phyloP scores from a whole-genome alignment of 2,329 filamentous ascomycete species.

The Phoma sp. region DNA sequence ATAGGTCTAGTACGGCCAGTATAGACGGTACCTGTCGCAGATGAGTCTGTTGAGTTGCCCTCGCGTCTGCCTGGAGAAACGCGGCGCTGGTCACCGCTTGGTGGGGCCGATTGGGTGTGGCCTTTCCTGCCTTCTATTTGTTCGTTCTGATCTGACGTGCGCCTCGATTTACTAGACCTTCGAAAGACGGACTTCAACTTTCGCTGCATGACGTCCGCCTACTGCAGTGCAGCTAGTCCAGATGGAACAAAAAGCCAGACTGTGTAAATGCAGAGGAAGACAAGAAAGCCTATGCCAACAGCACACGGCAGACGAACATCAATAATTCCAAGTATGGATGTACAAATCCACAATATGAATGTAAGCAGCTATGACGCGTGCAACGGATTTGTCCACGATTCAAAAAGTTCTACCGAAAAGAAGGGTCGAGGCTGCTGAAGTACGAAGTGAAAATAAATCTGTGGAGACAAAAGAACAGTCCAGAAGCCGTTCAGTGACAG shows the following conservation, averaged over 20 bases:
- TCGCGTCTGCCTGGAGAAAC: conserved; percentile 1
- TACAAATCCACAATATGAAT: neutral
- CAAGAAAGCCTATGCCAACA: neutral
- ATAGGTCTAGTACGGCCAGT: conserved; percentile 19
- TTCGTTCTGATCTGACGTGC: neutral
- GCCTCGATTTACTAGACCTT: conserved; percentile 8
- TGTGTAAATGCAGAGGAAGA: neutral
- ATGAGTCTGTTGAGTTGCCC: conserved; percentile 10
- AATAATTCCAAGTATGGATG: neutral
- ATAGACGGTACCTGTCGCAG: conserved; percentile 2
- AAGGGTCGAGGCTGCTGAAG: conserved; percentile 2
- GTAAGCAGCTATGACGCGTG: conserved; percentile 9
- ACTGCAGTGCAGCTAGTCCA: neutral
- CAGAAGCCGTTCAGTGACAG: conserved; percentile 13
- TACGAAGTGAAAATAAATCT: neutral
- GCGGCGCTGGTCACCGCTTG: conserved; percentile 1
- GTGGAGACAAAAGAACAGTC: conserved; percentile 13
- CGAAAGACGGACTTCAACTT: conserved; percentile 18
- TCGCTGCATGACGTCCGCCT: conserved; percentile 6
- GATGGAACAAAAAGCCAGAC: neutral
- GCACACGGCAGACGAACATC: neutral
- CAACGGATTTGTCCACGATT: neutral
- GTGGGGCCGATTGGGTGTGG: neutral
- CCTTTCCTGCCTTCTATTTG: neutral
- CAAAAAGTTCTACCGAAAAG: neutral